Evolutionary conservation across 2,329 filamentous ascomycete genomes (phyloP), one percentile per base, ranked within the genome.

Genomic region (Sclerotinia minor): DNA sequence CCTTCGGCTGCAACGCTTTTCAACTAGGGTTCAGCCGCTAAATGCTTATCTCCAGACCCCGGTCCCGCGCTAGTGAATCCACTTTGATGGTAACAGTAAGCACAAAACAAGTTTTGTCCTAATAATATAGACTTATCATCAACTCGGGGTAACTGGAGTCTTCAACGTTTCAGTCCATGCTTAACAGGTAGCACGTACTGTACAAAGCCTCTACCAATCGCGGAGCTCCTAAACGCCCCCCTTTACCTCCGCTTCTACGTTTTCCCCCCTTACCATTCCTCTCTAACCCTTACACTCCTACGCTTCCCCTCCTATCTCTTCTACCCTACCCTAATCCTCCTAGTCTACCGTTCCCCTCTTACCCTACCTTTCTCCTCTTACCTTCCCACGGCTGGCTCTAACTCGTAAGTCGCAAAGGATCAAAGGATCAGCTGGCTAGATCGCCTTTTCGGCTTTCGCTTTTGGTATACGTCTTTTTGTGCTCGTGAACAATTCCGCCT

Each of bases 41-140:
- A 35, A 32, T 35, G 53, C 53, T 55, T 55, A 55, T 55, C 53
- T 55, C 21, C n/a, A 8, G 21, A 55, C 53, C 53, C 53, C 35
- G 11, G 53, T 38, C 32, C 29, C 21, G n/a, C 53, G 29, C 29
- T 38, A 35, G 21, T n/a, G 11, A 21, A n/a, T 38, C 29, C 29
- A 32, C 53, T 35, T 38, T 35, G 29, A 38, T 35, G 4, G 53
- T 55, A 55, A 21, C 9, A 55, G 21, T 32, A 38, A 32, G 29
- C 53, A 55, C n/a, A 9, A 55, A 55, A 32, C 21, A 55, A 55
- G 53, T 55, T 38, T n/a, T 55, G 29, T n/a, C 35, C 29, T 35
- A 15, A n/a, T 17, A 55, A n/a, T 17, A 19, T 35, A 55, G 53
- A n/a, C 53, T 55, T 55, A n/a, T 38, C 29, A 13, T 38, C 11